Evolutionary conservation across 305 asterid species (phyloP), one percentile per base, ranked within the genome.

Genomic region (Fraxinus greggii): DNA sequence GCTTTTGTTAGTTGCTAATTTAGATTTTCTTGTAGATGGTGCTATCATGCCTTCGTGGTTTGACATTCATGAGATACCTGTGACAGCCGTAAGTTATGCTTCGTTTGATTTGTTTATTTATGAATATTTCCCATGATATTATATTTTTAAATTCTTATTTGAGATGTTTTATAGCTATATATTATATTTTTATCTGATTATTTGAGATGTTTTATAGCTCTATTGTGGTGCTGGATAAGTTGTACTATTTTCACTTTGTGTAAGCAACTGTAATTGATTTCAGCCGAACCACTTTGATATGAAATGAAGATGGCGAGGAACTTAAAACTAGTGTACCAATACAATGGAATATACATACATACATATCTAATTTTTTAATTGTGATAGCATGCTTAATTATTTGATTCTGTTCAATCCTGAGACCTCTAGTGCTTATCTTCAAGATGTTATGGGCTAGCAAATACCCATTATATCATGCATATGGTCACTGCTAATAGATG

Each of bases 41-140:
- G 89, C 92, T 80, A 95, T 92, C 83, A 95, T 93, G 98, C 98
- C 97, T 31, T 94, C 99, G 0, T 94, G 98, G 99, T 94, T 95
- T 87, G 99, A 95, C 88, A 87, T 95, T 86, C 97, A 83, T 69
- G 97, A 95, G 89, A 87, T 94, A 88, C 99, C 99, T 23, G 91
- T 95, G 83, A 88, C 97, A 56, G 89, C 94, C 17, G 98, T 95
- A 89, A 87, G 99, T 85, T 92, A 21, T 81, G 80, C 86, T 48
- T 83, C 82, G 75, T 76, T n/a, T 48, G 67, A 40, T 72, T 40
- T 88, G 40, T 74, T 35, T 31, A 28, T 29, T 54, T 82, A 70
- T 23, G 21, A 28, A 42, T 59, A 72, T 23, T 7, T 36, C 48
- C 21, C 79, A 24, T 35, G 38, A 48, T 28, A 42, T 72, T 35